Percentiles rank a stretch among this genome's conserved stretches.
Evolutionary conservation across 768 basidiomycete species (phyloP).

Genomic region (Trametes elegans): DNA sequence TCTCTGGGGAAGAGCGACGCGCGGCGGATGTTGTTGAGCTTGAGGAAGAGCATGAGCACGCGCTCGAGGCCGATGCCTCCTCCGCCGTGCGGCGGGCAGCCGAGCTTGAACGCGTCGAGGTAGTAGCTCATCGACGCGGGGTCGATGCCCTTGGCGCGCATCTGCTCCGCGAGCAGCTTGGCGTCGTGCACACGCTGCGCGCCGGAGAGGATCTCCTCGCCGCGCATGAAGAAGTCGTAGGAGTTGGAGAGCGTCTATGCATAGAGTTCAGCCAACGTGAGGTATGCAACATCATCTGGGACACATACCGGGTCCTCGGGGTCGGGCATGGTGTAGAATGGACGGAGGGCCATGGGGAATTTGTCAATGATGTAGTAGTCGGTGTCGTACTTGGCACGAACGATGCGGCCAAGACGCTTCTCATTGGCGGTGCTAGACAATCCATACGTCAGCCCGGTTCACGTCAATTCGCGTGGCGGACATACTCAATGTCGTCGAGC

Average conservation of each 20-base stretch:
- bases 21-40: slow-evolving; percentile 91
- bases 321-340: slow-evolving; percentile 99
- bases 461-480: background rate
- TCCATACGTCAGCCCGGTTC: background rate
- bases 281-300: background rate
- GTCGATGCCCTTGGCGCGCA: slow-evolving; percentile 85
- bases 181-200: slow-evolving; percentile 98
- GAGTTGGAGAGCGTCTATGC: slow-evolving; percentile 87
- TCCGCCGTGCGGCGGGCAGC: slow-evolving; percentile 94
- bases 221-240: slow-evolving; percentile 99
- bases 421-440: slow-evolving; percentile 85
- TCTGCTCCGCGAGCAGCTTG: slow-evolving; percentile 73
- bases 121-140: slow-evolving; percentile 91
- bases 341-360: slow-evolving; percentile 92
- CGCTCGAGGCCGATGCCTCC: slow-evolving; percentile 95
- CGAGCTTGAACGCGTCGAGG: slow-evolving; percentile 91
- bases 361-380: slow-evolving; percentile 99
- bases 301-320: slow-evolving; percentile 70
- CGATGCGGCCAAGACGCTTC: slow-evolving; percentile 84
- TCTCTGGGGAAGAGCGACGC: slow-evolving; percentile 96
- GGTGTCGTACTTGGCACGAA: slow-evolving; percentile 92
- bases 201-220: slow-evolving; percentile 97
- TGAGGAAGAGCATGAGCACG: slow-evolving; percentile 96
- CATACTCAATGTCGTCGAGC: slow-evolving; percentile 88
- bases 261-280: background rate